Percentiles rank a stretch among this genome's conserved stretches.
phyloP scores from a whole-genome alignment of 2,329 filamentous ascomycete genomes.

The Ceratocystis huliohia region DNA sequence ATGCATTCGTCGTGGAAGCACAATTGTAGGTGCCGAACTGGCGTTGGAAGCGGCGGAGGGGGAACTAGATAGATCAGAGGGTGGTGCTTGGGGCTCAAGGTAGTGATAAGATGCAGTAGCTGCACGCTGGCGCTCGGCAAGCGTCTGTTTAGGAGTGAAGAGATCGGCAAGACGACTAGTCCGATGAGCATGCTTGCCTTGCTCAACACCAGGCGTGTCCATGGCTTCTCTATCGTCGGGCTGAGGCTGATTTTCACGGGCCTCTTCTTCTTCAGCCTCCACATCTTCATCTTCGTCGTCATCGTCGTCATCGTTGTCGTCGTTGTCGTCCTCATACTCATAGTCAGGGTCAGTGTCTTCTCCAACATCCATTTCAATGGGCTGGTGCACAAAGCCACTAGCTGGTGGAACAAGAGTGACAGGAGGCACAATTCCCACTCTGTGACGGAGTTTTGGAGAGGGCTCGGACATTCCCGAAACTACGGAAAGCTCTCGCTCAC shows the following conservation, averaged over 20 bases:
- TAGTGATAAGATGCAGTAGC: conserved; percentile 17
- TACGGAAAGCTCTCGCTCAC: conserved; percentile 15
- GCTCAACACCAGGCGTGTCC: neutral
- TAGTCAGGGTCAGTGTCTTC: conserved; percentile 17
- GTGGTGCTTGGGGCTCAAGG: conserved; percentile 10
- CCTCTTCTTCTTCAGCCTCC: conserved; percentile 11
- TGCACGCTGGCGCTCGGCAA: conserved; percentile 11
- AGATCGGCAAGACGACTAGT: conserved; percentile 12
- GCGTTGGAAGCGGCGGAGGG: conserved; percentile 24
- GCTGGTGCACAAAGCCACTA: conserved; percentile 19
- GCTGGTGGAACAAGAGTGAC: conserved; percentile 13
- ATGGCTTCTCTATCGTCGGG: neutral
- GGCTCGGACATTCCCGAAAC: neutral
- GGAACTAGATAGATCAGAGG: neutral
- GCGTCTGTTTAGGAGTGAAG: conserved; percentile 13
- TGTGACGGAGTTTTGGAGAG: neutral
- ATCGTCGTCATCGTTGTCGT: neutral
- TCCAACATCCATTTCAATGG: conserved; percentile 14
- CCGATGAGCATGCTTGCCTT: neutral
- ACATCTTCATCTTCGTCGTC: neutral
- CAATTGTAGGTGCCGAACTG: conserved; percentile 25
- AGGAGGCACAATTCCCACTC: conserved; percentile 17
- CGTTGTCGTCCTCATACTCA: conserved; percentile 9
- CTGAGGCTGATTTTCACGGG: neutral
- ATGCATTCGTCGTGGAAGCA: conserved; percentile 17